Evolutionary conservation across 345 rosid species (phyloP).

Genomic region (Raphanus raphanistrum): DNA sequence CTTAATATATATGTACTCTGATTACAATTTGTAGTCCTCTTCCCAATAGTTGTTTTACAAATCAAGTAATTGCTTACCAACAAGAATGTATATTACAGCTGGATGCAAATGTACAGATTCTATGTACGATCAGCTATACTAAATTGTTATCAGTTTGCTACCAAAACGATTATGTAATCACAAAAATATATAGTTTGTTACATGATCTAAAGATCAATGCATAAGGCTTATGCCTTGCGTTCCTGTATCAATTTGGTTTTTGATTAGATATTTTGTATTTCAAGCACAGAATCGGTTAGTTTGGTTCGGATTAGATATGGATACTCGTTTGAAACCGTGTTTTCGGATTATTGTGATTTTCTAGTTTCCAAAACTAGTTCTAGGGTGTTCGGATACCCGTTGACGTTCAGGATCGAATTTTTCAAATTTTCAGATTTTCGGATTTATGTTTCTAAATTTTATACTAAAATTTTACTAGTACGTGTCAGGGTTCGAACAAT

Average conservation of each 20-base stretch:
- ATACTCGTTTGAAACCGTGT: neutral
- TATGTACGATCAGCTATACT: neutral
- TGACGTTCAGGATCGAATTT: no score
- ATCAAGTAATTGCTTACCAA: neutral
- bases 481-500: no score
- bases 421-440: no score
- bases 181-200: neutral
- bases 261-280: no score
- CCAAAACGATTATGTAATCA: neutral
- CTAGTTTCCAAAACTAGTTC: neutral
- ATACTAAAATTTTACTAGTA: no score
- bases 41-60: neutral
- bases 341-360: neutral
- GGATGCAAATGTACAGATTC: neutral
- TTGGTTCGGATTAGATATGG: no score
- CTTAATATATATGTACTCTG: neutral
- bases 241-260: neutral
- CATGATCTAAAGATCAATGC: no score
- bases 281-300: no score
- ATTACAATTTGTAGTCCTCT: neutral
- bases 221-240: neutral
- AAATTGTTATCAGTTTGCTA: no score
- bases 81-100: neutral
- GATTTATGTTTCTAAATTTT: no score
- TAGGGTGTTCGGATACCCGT: no score